Evolutionary conservation across 768 basidiomycete genomes (phyloP).

Genomic region (Hericium coralloides): DNA sequence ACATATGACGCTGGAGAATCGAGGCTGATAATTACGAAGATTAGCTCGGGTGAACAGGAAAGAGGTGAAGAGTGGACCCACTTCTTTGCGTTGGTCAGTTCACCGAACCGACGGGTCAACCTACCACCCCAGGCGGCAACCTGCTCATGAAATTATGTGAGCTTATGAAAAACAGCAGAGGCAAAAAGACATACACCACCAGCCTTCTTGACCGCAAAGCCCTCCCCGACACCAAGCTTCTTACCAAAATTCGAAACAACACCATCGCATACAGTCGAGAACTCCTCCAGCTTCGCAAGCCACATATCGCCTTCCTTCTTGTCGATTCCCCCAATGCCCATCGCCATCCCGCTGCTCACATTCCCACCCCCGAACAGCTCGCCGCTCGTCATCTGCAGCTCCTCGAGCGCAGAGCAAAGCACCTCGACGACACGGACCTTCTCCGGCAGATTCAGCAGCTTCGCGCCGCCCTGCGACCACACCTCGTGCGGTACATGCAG

Average conservation of each 20-base stretch:
- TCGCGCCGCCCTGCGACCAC: constrained; percentile 87
- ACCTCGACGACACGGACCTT: constrained; percentile 83
- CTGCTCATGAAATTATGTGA: constrained; percentile 18
- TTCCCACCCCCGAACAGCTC: constrained; percentile 75
- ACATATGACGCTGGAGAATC: constrained; percentile 87
- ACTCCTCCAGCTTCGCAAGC: constrained; percentile 72
- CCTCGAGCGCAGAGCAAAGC: constrained; percentile 69
- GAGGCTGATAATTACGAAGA: constrained; percentile 37
- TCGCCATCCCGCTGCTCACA: constrained; percentile 61
- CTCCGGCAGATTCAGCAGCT: constrained; percentile 70
- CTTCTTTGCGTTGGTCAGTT: constrained; percentile 87
- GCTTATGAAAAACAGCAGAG: background rate
- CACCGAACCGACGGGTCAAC: constrained; percentile 67
- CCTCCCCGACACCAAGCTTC: constrained; percentile 84
- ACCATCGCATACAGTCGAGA: constrained; percentile 68
- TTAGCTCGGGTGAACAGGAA: background rate
- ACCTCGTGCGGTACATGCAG: constrained; percentile 85
- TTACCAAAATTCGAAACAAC: constrained; percentile 77
- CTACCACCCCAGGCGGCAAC: constrained; percentile 64
- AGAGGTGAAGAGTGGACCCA: constrained; percentile 26
- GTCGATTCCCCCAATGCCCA: constrained; percentile 71
- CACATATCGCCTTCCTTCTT: constrained; percentile 74
- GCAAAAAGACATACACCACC: constrained; percentile 34
- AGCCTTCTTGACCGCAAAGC: constrained; percentile 75
- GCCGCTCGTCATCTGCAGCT: constrained; percentile 61